Evolutionary conservation across 73 alveolate species (phyloP).

Genomic region (Paramecium caudatum): DNA sequence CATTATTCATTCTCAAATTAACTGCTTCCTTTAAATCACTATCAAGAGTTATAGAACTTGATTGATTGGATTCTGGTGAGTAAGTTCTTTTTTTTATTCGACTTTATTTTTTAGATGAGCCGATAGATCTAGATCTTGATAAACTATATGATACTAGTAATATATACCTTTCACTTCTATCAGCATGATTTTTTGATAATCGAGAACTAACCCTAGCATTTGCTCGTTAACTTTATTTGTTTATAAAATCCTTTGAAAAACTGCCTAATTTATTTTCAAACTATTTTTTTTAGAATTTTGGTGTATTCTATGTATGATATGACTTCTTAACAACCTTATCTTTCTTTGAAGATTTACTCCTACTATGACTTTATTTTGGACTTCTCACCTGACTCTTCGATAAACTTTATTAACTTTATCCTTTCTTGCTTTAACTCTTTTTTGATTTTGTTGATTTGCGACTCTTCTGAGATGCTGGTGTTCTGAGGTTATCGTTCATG

Average conservation of each 20-base stretch:
- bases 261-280: slow-evolving; percentile 26
- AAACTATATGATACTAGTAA: not conserved
- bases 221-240: slow-evolving; percentile 14
- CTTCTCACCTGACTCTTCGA: not conserved
- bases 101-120: not conserved
- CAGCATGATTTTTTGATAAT: not conserved
- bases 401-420: slow-evolving; percentile 3
- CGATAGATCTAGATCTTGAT: not conserved
- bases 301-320: not conserved
- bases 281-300: not conserved
- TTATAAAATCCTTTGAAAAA: not conserved
- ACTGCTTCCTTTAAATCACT: slow-evolving; percentile 27
- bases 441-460: slow-evolving; percentile 8
- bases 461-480: slow-evolving; percentile 11
- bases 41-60: slow-evolving; percentile 9
- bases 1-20: not conserved
- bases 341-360: slow-evolving; percentile 31
- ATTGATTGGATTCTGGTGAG: not conserved
- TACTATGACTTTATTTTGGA: slow-evolving; percentile 2
- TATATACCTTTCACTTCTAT: not conserved
- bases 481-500: not conserved
- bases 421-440: slow-evolving; percentile 24
- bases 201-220: not conserved
- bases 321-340: not conserved
- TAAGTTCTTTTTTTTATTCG: not conserved